A percentile compares a stretch with the other conserved stretches of the same genome.
Conservation (phyloP, 306 rosid species). For the Acacia confusa region DNA sequence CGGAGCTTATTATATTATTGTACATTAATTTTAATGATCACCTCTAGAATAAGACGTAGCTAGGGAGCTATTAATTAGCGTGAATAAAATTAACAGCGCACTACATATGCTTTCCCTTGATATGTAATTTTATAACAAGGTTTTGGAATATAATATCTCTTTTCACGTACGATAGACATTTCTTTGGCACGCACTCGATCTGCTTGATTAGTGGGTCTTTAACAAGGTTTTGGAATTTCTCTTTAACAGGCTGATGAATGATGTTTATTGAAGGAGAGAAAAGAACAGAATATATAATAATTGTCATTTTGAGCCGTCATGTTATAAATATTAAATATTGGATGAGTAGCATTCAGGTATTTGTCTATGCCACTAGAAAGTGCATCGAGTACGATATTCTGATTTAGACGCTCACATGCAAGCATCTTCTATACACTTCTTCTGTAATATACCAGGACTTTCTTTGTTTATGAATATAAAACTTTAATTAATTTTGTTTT, state of each 20-base stretch:
- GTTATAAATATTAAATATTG: background rate
- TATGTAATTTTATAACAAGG: background rate
- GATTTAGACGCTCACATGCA: background rate
- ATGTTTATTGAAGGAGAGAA: background rate
- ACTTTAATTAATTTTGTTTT: no score
- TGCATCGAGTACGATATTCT: background rate
- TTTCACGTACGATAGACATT: background rate
- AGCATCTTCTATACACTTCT: background rate
- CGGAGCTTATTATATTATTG: background rate
- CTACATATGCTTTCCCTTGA: background rate
- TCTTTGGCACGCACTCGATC: background rate
- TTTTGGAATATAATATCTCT: background rate
- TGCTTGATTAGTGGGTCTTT: background rate
- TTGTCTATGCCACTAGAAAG: background rate
- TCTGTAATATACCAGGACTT: no score
- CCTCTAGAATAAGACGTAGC: background rate
- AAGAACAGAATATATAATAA: background rate
- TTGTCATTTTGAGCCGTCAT: background rate
- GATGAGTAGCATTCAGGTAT: background rate
- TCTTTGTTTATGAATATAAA: no score
- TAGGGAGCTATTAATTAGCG: background rate
- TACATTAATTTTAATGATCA: background rate
- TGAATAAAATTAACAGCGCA: background rate
- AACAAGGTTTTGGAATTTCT: no score
- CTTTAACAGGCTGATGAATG: background rate